Base-by-base conservation (phyloP, 176 grass and related monocot species). In the Puccinellia tenuiflora region DNA sequence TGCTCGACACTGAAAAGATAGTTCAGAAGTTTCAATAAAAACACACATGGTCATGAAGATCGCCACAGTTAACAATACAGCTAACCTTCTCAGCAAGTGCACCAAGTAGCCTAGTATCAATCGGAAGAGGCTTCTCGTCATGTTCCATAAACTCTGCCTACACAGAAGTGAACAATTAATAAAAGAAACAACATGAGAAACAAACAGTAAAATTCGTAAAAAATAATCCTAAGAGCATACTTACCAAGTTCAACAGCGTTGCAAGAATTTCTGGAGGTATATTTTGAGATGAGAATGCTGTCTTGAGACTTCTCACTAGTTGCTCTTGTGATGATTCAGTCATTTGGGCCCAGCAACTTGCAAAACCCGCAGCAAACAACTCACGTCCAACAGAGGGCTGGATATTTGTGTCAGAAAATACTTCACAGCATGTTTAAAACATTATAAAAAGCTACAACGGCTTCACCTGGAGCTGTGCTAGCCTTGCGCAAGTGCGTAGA, bases 121-220 rank as follows among this genome's bases (percentile, higher is more conserved):
- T 98, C 85, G 96, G 96, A 95, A 98, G 96, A 17, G 89, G 96
- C 83, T 98, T 98, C 81, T 98, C 96, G 76, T 98, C 91, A 81
- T 95, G 96, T 88, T 98, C 96, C 96, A 98, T 98, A 85, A 98
- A 98, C 83, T 98, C 96, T 30, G 96, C 96, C 96, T 95, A 86
- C 43, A 85, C 39, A 87, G 28, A 84, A 79, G 29, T 21, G 28
- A 61, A 56, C 20, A 59, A 74, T 79, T 85, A 64, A 75, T 64
- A 76, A 53, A 81, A 75, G 40, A 46, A 55, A 39, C 43, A 86
- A 83, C 17, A 76, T 53, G 18, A 6, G 12, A 39, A 86, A 83
- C 8, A 3, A 54, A 73, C 22, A 26, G 57, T 64, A 70, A 20
- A 68, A 56, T 7, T 82, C 62, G 15, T 73, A 52, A 66, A 76